These are phyloP conservation scores for Fraxinus platypoda DNA, from an alignment of 305 asterid species.

Conservation along the genomic window DNA sequence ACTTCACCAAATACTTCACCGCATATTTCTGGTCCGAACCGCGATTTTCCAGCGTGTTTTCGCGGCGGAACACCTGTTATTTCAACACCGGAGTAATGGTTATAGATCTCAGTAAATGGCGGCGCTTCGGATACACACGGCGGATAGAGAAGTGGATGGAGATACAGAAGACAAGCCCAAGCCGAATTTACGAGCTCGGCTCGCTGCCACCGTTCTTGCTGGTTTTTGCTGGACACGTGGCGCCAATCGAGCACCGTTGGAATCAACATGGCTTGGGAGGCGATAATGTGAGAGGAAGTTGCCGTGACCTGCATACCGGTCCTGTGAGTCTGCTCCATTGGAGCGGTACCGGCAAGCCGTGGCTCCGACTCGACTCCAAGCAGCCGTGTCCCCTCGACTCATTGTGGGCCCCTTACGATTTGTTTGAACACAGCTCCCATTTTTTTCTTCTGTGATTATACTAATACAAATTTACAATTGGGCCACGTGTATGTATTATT, in stretches of 20 bases:
- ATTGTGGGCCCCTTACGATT: constrained; percentile 34
- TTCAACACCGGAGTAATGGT: constrained; percentile 40
- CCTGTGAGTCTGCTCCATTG: constrained; percentile 37
- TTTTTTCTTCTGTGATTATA: not conserved
- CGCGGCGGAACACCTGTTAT: constrained; percentile 34
- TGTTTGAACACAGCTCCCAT: constrained; percentile 12
- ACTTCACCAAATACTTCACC: constrained; percentile 43
- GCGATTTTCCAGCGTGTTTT: constrained; percentile 23
- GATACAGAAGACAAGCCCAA: constrained; percentile 27
- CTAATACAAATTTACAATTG: not conserved
- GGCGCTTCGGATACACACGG: constrained; percentile 30
- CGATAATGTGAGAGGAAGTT: constrained; percentile 35
- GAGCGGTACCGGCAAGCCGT: constrained; percentile 41
- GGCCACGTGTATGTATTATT: not conserved
- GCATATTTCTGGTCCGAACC: constrained; percentile 32
- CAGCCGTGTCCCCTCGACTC: constrained; percentile 30
- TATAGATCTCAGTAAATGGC: constrained; percentile 32
- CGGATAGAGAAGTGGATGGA: constrained; percentile 40
- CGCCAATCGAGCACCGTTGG: constrained; percentile 34
- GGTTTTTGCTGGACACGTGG: constrained; percentile 33
- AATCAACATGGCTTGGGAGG: constrained; percentile 42
- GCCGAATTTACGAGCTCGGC: constrained; percentile 36
- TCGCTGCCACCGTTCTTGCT: constrained; percentile 34
- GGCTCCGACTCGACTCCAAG: constrained; percentile 29
- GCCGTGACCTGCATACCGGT: constrained; percentile 33